Evolutionary conservation across 495 filamentous ascomycete species (phyloP), one percentile per base, ranked within the genome.

Genomic region (Podospora bellae-mahoneyi): DNA sequence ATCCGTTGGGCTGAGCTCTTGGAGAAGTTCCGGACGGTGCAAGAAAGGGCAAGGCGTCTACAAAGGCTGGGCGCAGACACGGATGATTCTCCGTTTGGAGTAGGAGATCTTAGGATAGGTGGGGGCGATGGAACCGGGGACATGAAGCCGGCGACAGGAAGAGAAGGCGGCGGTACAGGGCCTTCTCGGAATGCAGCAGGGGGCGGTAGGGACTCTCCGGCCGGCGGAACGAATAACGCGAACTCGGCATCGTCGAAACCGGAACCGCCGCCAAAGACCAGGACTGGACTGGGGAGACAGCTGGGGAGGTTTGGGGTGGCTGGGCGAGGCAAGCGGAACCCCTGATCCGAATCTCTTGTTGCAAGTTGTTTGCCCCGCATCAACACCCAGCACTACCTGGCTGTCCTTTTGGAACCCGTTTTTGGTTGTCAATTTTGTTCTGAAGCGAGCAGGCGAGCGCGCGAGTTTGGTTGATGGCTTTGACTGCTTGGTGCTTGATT

Each of bases 1-100:
- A 95, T 99, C 74, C 88, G 89, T 62, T 99, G 95, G 95, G 85
- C 84, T 16, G 96, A 99, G 67, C 85, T 99, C 19, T 86, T 99
- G n/a, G 95, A 98, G 66, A 97, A 97, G 74, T 99, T 98, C 78
- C 91, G 90, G 69, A 82, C 81, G 26, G 92, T 94, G 20, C 95
- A 99, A 74, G 96, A 99, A 67, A 86, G 86, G 34, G 90, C 91
- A 7, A 76, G 85, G 28, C 76, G 85, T 53, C 74, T 82, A 28
- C 81, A 84, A 65, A 78, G 82, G 57, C 65, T 74, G 57, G 76
- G 76, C 0, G 72, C 79, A 0, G 76, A 78, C 15, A 60, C 82
- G 62, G 80, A 81, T 58, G 83, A 84, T 67, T 70, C 76, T 23
- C 73, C 75, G 54, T 72, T 80, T 23, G 77, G 75, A 30, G 62